These are phyloP conservation scores for Lepiota brunneoincarnata DNA, from an alignment of 768 basidiomycete species.

Conservation along the genomic window DNA sequence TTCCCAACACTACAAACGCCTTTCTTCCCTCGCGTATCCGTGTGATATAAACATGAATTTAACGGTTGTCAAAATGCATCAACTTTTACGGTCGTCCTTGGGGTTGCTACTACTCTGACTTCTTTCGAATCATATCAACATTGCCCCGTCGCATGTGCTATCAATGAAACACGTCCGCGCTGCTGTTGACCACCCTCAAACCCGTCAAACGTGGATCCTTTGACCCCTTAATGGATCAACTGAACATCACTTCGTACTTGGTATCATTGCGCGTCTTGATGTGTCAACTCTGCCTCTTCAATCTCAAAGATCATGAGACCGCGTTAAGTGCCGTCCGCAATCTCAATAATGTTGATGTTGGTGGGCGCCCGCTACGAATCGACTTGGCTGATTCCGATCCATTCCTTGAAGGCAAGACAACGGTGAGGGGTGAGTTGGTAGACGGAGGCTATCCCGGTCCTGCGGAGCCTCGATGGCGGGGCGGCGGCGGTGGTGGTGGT, in stretches of 20 bases:
- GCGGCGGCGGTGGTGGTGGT: conserved; percentile 44
- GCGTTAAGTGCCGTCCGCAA: conserved; percentile 95
- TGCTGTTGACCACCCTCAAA: conserved; percentile 7
- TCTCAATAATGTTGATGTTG: conserved; percentile 88
- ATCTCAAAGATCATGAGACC: conserved; percentile 82
- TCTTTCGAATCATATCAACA: conserved; percentile 1
- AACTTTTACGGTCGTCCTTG: background rate
- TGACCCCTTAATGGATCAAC: conserved; percentile 1
- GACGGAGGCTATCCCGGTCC: conserved; percentile 62
- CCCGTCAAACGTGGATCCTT: background rate
- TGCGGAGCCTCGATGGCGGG: conserved; percentile 51
- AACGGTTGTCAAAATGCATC: background rate
- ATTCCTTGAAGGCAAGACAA: conserved; percentile 87
- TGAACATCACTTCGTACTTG: background rate
- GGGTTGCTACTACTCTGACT: conserved; percentile 8
- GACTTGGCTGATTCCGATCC: conserved; percentile 94
- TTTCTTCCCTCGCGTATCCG: background rate
- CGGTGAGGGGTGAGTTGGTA: conserved; percentile 77
- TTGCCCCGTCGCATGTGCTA: background rate
- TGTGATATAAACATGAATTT: background rate
- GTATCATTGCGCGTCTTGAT: conserved; percentile 5
- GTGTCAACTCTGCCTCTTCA: conserved; percentile 2
- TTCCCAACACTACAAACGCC: background rate
- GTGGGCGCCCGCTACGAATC: conserved; percentile 89
- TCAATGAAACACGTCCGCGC: background rate